Base-by-base conservation (phyloP, 1,284 basidiomycete genomes). In the Papiliotrema flavescens region DNA sequence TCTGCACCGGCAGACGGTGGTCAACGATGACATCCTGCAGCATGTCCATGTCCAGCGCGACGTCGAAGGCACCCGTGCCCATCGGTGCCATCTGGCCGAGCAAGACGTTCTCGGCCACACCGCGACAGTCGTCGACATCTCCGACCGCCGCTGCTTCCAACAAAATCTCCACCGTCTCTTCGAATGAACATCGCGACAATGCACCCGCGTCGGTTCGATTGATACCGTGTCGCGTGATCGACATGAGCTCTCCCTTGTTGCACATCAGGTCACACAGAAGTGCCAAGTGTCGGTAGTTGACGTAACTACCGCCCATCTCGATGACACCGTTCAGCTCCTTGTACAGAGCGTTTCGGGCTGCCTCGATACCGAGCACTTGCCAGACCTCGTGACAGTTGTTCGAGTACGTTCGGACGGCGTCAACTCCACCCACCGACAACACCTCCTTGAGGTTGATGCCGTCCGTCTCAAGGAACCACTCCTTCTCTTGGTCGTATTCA, bases 201-300 rank as follows among this genome's bases (percentile, higher is more conserved):
- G 96, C 95, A 40, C 93, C 93, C 11, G 93, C 95, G 67, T 98
- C 93, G 28, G 95, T 90, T 53, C 95, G 87, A 78, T 98, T 98
- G 78, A 99, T 99, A 77, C 96, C 96, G 71, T 98, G 96, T 48
- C 96, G 92, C 47, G 96, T 98, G 77, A 99, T 98, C 13, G 95
- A 92, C 95, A 98, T 98, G 59, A 98, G 82, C 9, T 84, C 79
- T 39, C 96, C 96, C 55, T 92, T 89, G 68, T 95, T 92, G 14
- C 95, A 98, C 96, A 99, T 99, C 49, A 99, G 82, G 75, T 99
- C 96, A 75, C 92, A 95, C 23, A 99, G 84, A 19, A 99, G 80
- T 1, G 93, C 90, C 53, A 98, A 81, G 76, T 99, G 96, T 52
- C 96, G 87, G 78, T 97, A 98, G 78, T 99, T 98, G 80, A 99